phyloP scores from a whole-genome alignment of 2,329 filamentous ascomycete genomes.

The Aspergillus costaricaensis region DNA sequence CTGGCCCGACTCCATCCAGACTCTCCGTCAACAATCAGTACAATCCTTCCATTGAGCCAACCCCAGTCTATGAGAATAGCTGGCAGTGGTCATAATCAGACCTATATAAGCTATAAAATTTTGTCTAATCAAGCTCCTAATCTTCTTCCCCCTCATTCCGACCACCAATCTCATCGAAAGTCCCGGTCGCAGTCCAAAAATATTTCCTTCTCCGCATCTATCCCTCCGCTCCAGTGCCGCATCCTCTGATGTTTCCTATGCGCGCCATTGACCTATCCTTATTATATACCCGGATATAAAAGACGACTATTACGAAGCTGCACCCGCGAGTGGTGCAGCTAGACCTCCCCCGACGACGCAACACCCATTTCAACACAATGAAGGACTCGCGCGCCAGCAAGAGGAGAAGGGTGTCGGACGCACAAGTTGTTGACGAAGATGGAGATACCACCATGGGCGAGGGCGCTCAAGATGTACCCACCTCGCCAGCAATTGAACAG shows the following conservation, averaged over 20 bases:
- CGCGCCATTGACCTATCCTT: background rate
- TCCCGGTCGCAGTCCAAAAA: background rate
- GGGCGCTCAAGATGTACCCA: conserved; percentile 16
- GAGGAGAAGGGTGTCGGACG: conserved; percentile 38
- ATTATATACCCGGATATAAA: background rate
- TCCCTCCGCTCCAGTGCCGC: background rate
- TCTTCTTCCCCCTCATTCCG: background rate
- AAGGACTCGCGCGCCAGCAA: conserved; percentile 38
- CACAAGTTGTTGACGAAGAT: conserved; percentile 27
- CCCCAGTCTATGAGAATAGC: background rate
- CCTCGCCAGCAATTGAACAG: conserved; percentile 20
- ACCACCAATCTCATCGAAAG: background rate
- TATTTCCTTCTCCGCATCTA: conserved; percentile 13
- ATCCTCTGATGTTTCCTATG: background rate
- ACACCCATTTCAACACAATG: conserved; percentile 24
- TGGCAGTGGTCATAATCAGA: background rate
- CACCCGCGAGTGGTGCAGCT: background rate
- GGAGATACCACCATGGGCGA: conserved; percentile 36
- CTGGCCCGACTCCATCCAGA: conserved; percentile 11
- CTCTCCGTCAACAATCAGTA: conserved; percentile 23
- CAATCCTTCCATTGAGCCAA: background rate
- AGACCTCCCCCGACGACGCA: background rate
- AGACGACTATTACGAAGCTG: background rate
- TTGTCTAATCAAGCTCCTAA: background rate
- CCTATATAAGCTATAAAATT: background rate